phyloP scores from a whole-genome alignment of 106 monocot species.

The Acanthochlamys bracteata region DNA sequence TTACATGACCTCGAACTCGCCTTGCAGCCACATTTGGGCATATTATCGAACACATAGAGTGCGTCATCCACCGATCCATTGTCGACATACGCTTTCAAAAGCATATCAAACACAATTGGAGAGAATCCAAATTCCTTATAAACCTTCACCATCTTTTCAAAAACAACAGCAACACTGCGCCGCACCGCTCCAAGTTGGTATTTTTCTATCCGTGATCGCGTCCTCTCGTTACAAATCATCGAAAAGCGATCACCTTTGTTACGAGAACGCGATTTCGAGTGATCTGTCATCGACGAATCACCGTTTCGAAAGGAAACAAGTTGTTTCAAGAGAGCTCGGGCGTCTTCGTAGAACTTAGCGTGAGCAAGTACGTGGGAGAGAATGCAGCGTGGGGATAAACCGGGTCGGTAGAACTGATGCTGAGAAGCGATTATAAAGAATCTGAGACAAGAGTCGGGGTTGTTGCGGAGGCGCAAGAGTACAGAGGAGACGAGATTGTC shows the following conservation, averaged over 20 bases:
- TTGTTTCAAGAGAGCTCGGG: conserved; percentile 30
- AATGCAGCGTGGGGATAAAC: conserved; percentile 32
- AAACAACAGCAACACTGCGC: conserved; percentile 34
- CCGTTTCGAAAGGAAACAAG: conserved; percentile 3
- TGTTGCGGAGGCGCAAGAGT: conserved; percentile 52
- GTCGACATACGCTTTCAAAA: conserved; percentile 57
- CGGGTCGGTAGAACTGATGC: conserved; percentile 46
- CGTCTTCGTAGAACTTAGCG: conserved; percentile 48
- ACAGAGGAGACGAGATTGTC: conserved; percentile 58
- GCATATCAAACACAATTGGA: conserved; percentile 62
- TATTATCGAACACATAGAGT: conserved; percentile 79
- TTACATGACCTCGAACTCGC: conserved; percentile 79
- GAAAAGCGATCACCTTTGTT: too few relatives aligned
- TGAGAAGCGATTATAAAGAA: conserved; percentile 49
- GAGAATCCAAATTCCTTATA: conserved; percentile 75
- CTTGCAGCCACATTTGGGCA: conserved; percentile 53
- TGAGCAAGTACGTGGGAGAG: conserved; percentile 62
- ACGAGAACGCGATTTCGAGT: too few relatives aligned
- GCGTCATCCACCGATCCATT: conserved; percentile 36
- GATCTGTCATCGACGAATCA: conserved; percentile 6
- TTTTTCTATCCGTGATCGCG: too few relatives aligned
- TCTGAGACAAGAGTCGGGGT: conserved; percentile 51
- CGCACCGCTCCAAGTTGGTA: too few relatives aligned
- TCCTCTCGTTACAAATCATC: too few relatives aligned
- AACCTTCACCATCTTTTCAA: conserved; percentile 44